Percentiles rank a stretch among this genome's conserved stretches.
Conservation (phyloP, 2,329 filamentous ascomycete genomes). For the Akanthomyces dipterigenus region DNA sequence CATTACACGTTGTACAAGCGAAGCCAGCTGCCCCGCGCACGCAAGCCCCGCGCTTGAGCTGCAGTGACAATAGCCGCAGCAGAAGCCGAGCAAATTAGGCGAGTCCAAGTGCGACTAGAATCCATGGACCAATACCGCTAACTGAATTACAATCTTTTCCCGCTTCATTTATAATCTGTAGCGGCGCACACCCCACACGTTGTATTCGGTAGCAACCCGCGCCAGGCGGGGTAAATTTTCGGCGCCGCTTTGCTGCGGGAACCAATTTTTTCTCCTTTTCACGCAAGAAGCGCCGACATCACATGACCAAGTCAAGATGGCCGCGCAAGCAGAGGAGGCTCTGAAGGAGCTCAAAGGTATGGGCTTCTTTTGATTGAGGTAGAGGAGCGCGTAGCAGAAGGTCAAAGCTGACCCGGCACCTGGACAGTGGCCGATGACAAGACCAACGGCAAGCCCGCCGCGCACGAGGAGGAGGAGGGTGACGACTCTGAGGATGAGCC, state of each 20-base stretch:
- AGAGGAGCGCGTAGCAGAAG: background rate
- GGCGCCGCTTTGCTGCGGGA: background rate
- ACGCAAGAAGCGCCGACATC: conserved; percentile 9
- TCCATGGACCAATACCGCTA: background rate
- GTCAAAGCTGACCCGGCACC: background rate
- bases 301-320: conserved; percentile 29
- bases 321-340: conserved; percentile 37
- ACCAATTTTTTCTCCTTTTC: conserved; percentile 7
- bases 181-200: conserved; percentile 1
- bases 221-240: conserved; percentile 12
- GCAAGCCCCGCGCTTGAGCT: background rate
- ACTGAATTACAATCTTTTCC: background rate
- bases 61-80: background rate
- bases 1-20: background rate
- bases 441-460: conserved; percentile 33
- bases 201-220: background rate
- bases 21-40: background rate
- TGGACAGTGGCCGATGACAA: conserved; percentile 34
- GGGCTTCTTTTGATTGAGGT: background rate
- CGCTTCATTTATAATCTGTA: background rate
- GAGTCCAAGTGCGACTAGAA: background rate
- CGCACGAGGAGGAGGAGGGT: conserved; percentile 44
- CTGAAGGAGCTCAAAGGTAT: conserved; percentile 38
- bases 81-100: background rate
- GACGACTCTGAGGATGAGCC: conserved; percentile 45